Base-by-base conservation (phyloP, 345 rosid species). In the Ceriops zippeliana region DNA sequence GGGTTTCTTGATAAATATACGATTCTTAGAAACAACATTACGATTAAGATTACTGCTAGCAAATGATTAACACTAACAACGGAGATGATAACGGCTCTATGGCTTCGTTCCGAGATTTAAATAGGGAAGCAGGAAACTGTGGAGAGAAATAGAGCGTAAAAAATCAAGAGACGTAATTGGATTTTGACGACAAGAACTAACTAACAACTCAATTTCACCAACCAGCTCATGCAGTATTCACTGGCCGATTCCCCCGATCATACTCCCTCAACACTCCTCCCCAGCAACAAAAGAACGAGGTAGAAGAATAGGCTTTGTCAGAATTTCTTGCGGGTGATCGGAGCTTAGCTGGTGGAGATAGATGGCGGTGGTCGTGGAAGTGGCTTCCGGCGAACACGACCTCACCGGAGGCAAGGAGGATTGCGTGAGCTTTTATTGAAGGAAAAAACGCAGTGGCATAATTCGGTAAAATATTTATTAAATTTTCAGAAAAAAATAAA, bases 191-290 rank as follows among this genome's bases (percentile, higher is more conserved):
- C 71, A 77, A 73, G 71, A 82, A 42, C 61, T 66, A 82, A 42
- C 61, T 65, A 65, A 37, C 57, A 80, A 77, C 88, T 85, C 84
- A 85, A 83, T 64, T 86, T 84, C 78, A 96, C 87, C 86, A 80
- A 91, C 89, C 93, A 91, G 96, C 90, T 95, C 99, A 95, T 90
- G 92, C 97, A 77, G 92, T 78, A 62, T 75, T 61, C 11, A 26
- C 19, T 63, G 35, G 37, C 71, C 72, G 19, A 66, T 75, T 66
- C 56, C 54, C 47, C 47, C 72, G 37, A 34, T 34, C 20, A 17
- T 19, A 19, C n/a, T 22, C 53, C 46, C 58, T 31, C 32, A n/a
- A 5, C 13, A 31, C 35, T 6, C 57, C 1, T 7, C 57, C n/a
- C 37, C 7, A 34, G 7, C 7, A 5, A 6, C 9, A 7, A 35